Percentiles rank a stretch among this genome's conserved stretches.
Conservation (phyloP, 2,329 filamentous ascomycete genomes). For the Colletotrichum horii region DNA sequence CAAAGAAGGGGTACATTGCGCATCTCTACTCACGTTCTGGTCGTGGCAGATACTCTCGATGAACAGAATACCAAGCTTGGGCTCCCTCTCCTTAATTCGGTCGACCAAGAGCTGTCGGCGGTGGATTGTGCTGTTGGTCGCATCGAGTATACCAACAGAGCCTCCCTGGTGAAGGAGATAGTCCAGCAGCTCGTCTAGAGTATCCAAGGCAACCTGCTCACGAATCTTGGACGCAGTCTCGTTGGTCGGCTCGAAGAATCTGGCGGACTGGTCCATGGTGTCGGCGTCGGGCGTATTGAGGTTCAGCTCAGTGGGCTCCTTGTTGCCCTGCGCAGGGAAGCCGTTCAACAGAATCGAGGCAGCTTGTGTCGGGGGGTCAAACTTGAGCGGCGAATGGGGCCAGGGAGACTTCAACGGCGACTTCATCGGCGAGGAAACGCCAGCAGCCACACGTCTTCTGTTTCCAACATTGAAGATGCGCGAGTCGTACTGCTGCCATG, state of each 20-base stretch:
- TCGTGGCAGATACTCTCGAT: slow-evolving; percentile 95
- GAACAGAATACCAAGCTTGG: slow-evolving; percentile 89
- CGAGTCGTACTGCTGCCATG: slow-evolving; percentile 97
- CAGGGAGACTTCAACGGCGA: slow-evolving; percentile 49
- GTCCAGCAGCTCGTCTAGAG: slow-evolving; percentile 88
- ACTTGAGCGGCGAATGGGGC: slow-evolving; percentile 24
- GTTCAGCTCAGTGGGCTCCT: slow-evolving; percentile 35
- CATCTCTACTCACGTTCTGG: slow-evolving; percentile 55
- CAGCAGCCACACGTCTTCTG: slow-evolving; percentile 80
- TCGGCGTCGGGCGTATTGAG: slow-evolving; percentile 41
- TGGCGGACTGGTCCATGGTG: slow-evolving; percentile 83
- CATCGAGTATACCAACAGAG: slow-evolving; percentile 93
- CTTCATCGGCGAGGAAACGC: slow-evolving; percentile 46
- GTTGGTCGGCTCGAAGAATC: slow-evolving; percentile 94
- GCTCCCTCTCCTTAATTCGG: slow-evolving; percentile 81
- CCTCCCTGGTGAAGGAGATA: slow-evolving; percentile 85
- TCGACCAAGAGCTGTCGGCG: slow-evolving; percentile 85
- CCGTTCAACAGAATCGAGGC: slow-evolving; percentile 66
- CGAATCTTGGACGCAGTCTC: slow-evolving; percentile 80
- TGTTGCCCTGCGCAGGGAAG: slow-evolving; percentile 46
- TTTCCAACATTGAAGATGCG: slow-evolving; percentile 98
- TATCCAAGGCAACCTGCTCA: slow-evolving; percentile 91
- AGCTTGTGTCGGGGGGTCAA: slow-evolving; percentile 56
- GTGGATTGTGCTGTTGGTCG: slow-evolving; percentile 93
- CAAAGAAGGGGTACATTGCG: neutral